Percentiles rank a stretch among this genome's conserved stretches.
Conservation (phyloP, 1,284 basidiomycete genomes). For the Hymenochaete sp. region DNA sequence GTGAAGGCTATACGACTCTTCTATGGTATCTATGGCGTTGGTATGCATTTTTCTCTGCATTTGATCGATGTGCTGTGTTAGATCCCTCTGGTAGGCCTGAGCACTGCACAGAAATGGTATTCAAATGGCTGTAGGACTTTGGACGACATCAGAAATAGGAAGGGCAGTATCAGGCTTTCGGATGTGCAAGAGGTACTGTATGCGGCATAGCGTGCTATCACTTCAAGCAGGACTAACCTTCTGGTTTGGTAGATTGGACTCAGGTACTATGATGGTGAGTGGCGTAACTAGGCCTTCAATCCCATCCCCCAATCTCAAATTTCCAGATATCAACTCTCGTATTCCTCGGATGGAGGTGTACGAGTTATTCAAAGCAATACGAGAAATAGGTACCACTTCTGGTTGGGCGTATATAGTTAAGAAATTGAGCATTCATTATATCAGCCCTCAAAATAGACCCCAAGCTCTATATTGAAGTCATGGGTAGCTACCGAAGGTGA, state of each 20-base stretch:
- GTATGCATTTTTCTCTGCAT: too few relatives aligned
- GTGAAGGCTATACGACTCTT: conserved; percentile 47
- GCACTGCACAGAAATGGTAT: conserved; percentile 66
- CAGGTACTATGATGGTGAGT: conserved; percentile 64
- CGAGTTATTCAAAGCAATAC: conserved; percentile 64
- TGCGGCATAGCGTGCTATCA: too few relatives aligned
- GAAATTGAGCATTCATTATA: neutral
- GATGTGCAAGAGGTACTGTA: conserved; percentile 43
- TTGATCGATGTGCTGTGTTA: too few relatives aligned
- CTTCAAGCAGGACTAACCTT: too few relatives aligned
- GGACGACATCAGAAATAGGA: conserved; percentile 57
- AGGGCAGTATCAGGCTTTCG: conserved; percentile 54
- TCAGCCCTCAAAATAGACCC: conserved; percentile 64
- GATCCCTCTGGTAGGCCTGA: conserved; percentile 46
- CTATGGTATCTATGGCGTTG: conserved; percentile 80
- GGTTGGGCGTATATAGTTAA: conserved; percentile 1
- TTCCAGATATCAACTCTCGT: conserved; percentile 61
- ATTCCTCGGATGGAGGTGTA: conserved; percentile 79
- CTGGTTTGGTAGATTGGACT: conserved; percentile 48
- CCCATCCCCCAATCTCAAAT: conserved; percentile 1
- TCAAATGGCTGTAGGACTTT: conserved; percentile 68
- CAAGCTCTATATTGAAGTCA: conserved; percentile 69
- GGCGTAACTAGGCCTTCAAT: neutral
- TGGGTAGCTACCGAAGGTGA: conserved; percentile 83
- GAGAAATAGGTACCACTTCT: conserved; percentile 45